Evolutionary conservation across 306 rosid species (phyloP), one percentile per base, ranked within the genome.

Genomic region (Arachis stenosperma): DNA sequence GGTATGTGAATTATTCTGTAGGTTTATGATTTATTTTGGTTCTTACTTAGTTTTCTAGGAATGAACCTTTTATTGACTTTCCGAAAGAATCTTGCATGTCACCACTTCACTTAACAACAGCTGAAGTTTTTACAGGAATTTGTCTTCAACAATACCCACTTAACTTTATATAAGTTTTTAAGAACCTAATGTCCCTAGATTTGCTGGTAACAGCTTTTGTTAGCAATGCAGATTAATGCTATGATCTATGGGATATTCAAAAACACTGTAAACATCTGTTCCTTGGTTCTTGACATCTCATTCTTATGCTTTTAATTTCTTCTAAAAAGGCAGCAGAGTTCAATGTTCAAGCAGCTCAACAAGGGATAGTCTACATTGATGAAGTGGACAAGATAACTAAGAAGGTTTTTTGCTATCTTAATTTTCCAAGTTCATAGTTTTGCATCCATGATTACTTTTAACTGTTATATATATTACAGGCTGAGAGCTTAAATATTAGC

Each of bases 371-470:
- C 69, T 91, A 91, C 85, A 91, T 89, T 51, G 97, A 91, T 72
- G 97, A 91, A 91, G 97, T 91, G 84, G 97, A 91, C 90, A 89
- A 91, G 86, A 91, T 89, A 84, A 91, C 96, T 13, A 91, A 91
- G 84, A 91, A 91, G 97, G 97, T 91, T 76, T 46, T 41, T 37
- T 67, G 42, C 42, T 70, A 11, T 27, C 47, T 70, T 83, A 15
- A 7, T 46, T 83, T 50, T 29, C 59, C 53, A 8, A 69, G 37
- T 54, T 70, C 27, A 15, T 72, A 22, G 13, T 33, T 65, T 37
- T 39, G 47, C 42, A 8, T 30, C 71, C 42, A 53, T 36, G 2
- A 37, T 47, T 47, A 67, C 27, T 52, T 68, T 62, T 64, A 42
- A 65, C 73, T 58, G 46, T 56, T 60, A 60, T 37, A 48, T 37